Conservation (phyloP, 257 asterid genomes). For the Osmanthus fragrans region DNA sequence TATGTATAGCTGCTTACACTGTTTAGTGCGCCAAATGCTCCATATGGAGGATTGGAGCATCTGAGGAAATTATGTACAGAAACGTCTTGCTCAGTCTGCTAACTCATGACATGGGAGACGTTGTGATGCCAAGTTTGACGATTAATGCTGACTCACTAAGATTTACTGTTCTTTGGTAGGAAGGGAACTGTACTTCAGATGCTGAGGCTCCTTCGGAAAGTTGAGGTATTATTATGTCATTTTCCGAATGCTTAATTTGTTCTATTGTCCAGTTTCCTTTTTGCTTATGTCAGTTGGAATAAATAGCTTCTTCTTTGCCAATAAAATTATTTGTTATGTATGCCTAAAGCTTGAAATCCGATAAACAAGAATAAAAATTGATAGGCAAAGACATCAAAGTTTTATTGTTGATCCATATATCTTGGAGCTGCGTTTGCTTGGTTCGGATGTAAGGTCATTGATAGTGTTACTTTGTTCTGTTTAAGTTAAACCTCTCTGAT, state of each 20-base stretch:
- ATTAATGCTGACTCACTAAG: neutral
- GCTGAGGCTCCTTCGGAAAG: slow-evolving; percentile 16
- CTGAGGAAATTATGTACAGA: slow-evolving; percentile 43
- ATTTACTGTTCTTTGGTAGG: neutral
- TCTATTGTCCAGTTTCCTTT: neutral
- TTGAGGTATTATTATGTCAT: slow-evolving; percentile 22
- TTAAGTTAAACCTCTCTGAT: neutral
- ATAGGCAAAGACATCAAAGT: no score
- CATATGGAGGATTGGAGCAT: no score
- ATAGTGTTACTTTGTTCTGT: neutral
- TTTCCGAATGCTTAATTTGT: neutral
- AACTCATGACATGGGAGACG: slow-evolving; percentile 17
- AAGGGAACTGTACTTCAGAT: neutral
- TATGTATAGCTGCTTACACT: no score
- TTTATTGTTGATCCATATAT: no score
- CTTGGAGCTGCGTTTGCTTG: no score
- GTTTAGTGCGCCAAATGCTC: no score
- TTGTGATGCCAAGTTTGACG: slow-evolving; percentile 19
- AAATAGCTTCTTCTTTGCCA: no score
- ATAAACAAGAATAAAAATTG: no score
- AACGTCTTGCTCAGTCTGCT: slow-evolving; percentile 36
- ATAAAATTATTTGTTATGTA: no score
- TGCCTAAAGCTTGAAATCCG: no score
- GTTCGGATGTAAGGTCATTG: neutral
- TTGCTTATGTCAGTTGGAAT: no score